phyloP scores from a whole-genome alignment of 208 protist genomes.

The Wallacemonas collosoma region DNA sequence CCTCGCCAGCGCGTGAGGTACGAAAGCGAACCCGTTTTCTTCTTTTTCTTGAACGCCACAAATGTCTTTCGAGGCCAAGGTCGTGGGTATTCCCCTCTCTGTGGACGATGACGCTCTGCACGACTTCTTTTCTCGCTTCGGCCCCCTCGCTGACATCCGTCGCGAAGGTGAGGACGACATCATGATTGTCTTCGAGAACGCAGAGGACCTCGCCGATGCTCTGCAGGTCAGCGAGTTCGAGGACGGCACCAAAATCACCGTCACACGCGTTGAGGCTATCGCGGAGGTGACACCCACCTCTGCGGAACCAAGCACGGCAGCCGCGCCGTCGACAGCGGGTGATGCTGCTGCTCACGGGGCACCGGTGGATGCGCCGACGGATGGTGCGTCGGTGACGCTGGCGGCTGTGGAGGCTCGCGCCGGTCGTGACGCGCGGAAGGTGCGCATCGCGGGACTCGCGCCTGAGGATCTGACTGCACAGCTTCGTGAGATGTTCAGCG shows the following conservation, averaged over 20 bases:
- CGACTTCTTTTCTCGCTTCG: conserved; percentile 72
- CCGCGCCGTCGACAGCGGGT: conserved; percentile 21
- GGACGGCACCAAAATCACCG: conserved; percentile 29
- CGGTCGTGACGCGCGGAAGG: conserved; percentile 32
- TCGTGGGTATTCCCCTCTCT: conserved; percentile 6
- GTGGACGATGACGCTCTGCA: conserved; percentile 48
- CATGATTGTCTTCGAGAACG: conserved; percentile 32
- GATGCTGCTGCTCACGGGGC: neutral
- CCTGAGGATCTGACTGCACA: conserved; percentile 26
- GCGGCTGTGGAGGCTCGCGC: conserved; percentile 16
- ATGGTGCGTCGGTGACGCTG: conserved; percentile 28
- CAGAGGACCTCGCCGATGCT: conserved; percentile 41
- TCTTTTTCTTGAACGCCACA: conserved; percentile 12
- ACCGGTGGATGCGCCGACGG: conserved; percentile 19
- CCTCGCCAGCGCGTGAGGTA: neutral
- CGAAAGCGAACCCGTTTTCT: conserved; percentile 6
- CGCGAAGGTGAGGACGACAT: conserved; percentile 20
- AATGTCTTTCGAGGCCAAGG: conserved; percentile 13
- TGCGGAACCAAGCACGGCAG: conserved; percentile 26
- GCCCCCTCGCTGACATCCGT: conserved; percentile 42
- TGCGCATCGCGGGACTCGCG: conserved; percentile 46
- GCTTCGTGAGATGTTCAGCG: conserved; percentile 47
- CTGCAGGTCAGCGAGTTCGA: conserved; percentile 46
- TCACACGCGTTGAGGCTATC: conserved; percentile 16
- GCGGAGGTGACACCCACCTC: neutral